Percentiles rank a stretch among this genome's conserved stretches.
These are phyloP conservation scores for Bipolaris gigantea DNA, from an alignment of 2,329 filamentous ascomycete genomes.

Conservation along the genomic window DNA sequence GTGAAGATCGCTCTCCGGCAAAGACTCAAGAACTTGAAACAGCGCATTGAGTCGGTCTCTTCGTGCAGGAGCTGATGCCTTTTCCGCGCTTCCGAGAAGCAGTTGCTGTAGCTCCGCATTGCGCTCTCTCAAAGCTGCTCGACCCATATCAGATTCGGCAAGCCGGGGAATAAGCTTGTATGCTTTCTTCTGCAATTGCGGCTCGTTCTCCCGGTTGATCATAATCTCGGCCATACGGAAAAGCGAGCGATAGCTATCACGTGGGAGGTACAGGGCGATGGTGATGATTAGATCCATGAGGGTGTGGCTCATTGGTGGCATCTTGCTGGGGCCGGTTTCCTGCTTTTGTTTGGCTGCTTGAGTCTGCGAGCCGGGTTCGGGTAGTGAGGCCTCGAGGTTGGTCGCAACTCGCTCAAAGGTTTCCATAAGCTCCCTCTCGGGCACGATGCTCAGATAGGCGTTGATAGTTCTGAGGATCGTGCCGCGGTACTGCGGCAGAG, in stretches of 20 bases:
- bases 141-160: conserved; percentile 76
- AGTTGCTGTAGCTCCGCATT: conserved; percentile 79
- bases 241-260: conserved; percentile 79
- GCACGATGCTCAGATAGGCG: conserved; percentile 86
- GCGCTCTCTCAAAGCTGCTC: conserved; percentile 73
- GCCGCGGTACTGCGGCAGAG: conserved; percentile 85
- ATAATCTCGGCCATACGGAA: conserved; percentile 86
- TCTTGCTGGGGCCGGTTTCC: conserved; percentile 64
- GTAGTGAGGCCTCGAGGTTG: conserved; percentile 21
- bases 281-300: conserved; percentile 97
- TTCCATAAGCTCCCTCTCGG: conserved; percentile 50
- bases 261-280: conserved; percentile 88
- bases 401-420: conserved; percentile 15
- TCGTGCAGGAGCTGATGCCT: conserved; percentile 81
- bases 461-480: conserved; percentile 95
- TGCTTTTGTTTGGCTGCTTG: conserved; percentile 65
- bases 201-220: conserved; percentile 78
- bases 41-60: conserved; percentile 85
- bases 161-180: conserved; percentile 96
- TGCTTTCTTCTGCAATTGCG: conserved; percentile 96
- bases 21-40: conserved; percentile 73
- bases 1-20: conserved; percentile 78
- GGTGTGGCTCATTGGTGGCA: conserved; percentile 92
- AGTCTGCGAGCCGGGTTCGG: conserved; percentile 59
- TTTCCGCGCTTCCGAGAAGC: conserved; percentile 76